Base-by-base conservation (phyloP, 2,329 filamentous ascomycete species). In the Botryotinia calthae region DNA sequence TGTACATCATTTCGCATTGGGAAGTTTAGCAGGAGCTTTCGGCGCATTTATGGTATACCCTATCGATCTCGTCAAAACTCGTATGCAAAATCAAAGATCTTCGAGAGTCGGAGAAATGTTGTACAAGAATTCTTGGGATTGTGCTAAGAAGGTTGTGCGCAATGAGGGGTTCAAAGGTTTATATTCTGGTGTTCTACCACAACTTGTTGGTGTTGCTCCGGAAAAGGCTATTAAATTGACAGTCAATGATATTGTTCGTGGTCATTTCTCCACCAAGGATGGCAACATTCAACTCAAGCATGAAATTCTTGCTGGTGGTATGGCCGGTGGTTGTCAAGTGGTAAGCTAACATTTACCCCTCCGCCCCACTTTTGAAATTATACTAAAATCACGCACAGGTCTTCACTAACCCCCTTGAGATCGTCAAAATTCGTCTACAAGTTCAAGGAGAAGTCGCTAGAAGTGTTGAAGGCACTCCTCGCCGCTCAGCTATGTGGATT, bases 141-240 rank as follows among this genome's bases (percentile, higher is more conserved):
- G 96, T 82, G 94, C 95, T 75, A 90, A 88, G 82, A 99, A 98
- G 84, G 95, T 99, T 58, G 86, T 98, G 75, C 90, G 90, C 75
- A 98, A 98, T 80, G 96, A 99, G 84, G 96, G 96, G 72, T 87
- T 97, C 82, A 87, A 86, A 56, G 96, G 96, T 34, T 84, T 99
- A 67, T 99, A 99, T 85, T 97, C 95, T 67, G 96, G 96, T 81
- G 94, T 99, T 31, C 83, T 98, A 70, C 96, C 96, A 18, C 96
- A 99, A 85, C 88, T 99, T 63, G 93, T 99, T 75, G 96, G 96
- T 82, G 96, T 99, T 63, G 96, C 96, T n/a, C 96, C 96, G 2
- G 96, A 99, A 83, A 99, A 99, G 86, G 96, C 96, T 78, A 99
- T 99, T 85, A 99, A 99, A 86, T 89, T 99, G 76, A 99, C 96